phyloP scores from a whole-genome alignment of 208 protist species.

The Leishmania guyanensis region DNA sequence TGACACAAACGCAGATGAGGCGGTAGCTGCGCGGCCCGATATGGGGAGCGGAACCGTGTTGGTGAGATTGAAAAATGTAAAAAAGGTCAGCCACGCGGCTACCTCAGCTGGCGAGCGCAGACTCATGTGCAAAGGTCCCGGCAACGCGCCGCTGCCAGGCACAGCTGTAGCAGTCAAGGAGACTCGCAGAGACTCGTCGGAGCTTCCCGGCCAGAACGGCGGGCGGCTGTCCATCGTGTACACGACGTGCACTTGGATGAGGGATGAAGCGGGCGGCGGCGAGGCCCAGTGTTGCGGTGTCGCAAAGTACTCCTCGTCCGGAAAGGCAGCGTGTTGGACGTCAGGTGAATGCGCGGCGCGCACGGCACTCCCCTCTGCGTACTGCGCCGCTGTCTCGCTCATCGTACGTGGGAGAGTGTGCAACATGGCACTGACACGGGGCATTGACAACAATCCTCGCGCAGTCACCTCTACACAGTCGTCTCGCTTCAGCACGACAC shows the following conservation, averaged over 20 bases:
- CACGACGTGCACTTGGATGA: slow-evolving; percentile 32
- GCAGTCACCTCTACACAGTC: slow-evolving; percentile 42
- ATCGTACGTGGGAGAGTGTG: neutral
- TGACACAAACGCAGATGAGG: neutral
- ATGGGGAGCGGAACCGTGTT: slow-evolving; percentile 32
- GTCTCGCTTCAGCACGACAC: slow-evolving; percentile 47
- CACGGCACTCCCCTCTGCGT: neutral
- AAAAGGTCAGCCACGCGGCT: slow-evolving; percentile 48
- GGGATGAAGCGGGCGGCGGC: slow-evolving; percentile 1
- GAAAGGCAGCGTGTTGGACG: slow-evolving; percentile 14
- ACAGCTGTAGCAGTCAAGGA: slow-evolving; percentile 38
- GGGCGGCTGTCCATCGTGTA: slow-evolving; percentile 67
- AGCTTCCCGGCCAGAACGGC: slow-evolving; percentile 36
- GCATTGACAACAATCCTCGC: slow-evolving; percentile 29
- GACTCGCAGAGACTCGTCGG: slow-evolving; percentile 45
- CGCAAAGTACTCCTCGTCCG: slow-evolving; percentile 9
- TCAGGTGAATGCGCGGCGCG: neutral
- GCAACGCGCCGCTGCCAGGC: slow-evolving; percentile 14
- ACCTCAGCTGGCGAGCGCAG: slow-evolving; percentile 32
- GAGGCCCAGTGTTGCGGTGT: neutral
- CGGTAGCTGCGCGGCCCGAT: neutral
- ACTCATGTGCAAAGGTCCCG: slow-evolving; percentile 19
- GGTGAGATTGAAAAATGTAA: slow-evolving; percentile 39
- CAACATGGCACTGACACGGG: slow-evolving; percentile 14
- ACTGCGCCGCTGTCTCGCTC: neutral